phyloP scores from a whole-genome alignment of 2,329 filamentous ascomycete species.

The Coniella lustricola region DNA sequence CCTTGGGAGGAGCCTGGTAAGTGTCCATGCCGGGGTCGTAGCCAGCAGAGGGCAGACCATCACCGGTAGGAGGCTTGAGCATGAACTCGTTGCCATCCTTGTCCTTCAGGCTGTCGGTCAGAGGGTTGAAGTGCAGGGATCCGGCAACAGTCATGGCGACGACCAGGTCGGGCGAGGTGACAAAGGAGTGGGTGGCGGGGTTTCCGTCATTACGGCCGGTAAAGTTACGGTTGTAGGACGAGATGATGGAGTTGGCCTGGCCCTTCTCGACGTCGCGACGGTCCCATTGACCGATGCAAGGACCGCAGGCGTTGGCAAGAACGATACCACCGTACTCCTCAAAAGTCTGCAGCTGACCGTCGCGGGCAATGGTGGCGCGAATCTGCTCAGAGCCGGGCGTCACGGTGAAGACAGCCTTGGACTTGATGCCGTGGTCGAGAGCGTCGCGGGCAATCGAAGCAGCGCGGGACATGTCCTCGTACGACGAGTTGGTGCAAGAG shows the following conservation, averaged over 20 bases:
- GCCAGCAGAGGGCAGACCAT: conserved; percentile 70
- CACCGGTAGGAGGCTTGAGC: conserved; percentile 71
- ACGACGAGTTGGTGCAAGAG: conserved; percentile 89
- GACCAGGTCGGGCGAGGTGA: conserved; percentile 40
- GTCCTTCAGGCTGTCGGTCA: conserved; percentile 86
- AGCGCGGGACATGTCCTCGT: conserved; percentile 87
- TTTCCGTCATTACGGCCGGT: conserved; percentile 76
- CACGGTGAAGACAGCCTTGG: conserved; percentile 88
- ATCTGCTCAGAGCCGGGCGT: conserved; percentile 97
- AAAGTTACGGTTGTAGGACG: conserved; percentile 99
- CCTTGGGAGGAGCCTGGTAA: conserved; percentile 86
- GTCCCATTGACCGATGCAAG: conserved; percentile 94
- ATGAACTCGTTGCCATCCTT: conserved; percentile 95
- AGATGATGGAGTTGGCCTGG: conserved; percentile 91
- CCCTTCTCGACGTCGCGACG: conserved; percentile 91
- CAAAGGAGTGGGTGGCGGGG: conserved; percentile 41
- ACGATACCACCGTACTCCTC: conserved; percentile 95
- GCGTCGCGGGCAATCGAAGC: conserved; percentile 89
- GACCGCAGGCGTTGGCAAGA: conserved; percentile 89
- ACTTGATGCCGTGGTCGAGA: conserved; percentile 84
- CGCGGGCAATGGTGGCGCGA: conserved; percentile 81
- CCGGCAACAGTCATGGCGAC: conserved; percentile 35
- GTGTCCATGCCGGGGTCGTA: conserved; percentile 88
- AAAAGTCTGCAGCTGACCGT: conserved; percentile 88
- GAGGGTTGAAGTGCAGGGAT: conserved; percentile 75